A percentile compares a stretch with the other conserved stretches of the same genome.
Conservation (phyloP, 345 rosid genomes). For the Corchorus olitorius region DNA sequence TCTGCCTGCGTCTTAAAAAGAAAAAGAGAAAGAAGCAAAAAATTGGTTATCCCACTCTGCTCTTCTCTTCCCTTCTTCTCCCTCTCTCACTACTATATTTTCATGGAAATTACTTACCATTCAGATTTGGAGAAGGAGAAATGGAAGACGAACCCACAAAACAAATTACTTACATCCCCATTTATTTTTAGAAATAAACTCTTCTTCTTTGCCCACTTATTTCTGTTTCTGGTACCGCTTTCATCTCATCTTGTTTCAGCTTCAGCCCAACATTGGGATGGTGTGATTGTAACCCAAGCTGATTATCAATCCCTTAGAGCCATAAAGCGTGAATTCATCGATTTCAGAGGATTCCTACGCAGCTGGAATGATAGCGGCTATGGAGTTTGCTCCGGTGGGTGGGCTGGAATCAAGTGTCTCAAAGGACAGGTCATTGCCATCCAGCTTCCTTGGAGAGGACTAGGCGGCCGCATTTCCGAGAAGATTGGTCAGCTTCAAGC, state of each 20-base stretch:
- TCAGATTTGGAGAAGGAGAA: background rate
- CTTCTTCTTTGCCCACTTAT: slow-evolving; percentile 27
- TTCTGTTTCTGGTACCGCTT: slow-evolving; percentile 34
- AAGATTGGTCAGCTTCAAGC: slow-evolving; percentile 78
- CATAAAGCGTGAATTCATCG: slow-evolving; percentile 66
- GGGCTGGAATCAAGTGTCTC: slow-evolving; percentile 94
- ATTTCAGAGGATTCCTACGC: slow-evolving; percentile 57
- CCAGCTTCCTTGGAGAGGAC: slow-evolving; percentile 91
- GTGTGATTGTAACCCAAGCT: slow-evolving; percentile 59
- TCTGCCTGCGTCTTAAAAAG: slow-evolving; percentile 15
- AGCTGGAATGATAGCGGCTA: slow-evolving; percentile 72
- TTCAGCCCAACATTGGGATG: slow-evolving; percentile 65
- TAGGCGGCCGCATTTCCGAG: slow-evolving; percentile 80
- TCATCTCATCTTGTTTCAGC: slow-evolving; percentile 46
- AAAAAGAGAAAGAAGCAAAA: slow-evolving; percentile 18
- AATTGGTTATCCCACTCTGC: background rate
- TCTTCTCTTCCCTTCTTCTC: slow-evolving; percentile 13
- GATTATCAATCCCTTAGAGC: slow-evolving; percentile 78
- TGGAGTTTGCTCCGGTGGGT: slow-evolving; percentile 77
- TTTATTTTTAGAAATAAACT: slow-evolving; percentile 9
- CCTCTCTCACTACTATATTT: slow-evolving; percentile 27
- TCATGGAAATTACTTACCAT: slow-evolving; percentile 35
- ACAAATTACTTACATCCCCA: background rate
- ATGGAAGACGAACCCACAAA: background rate
- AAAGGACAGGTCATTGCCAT: slow-evolving; percentile 77